Evolutionary conservation across 495 filamentous ascomycete species (phyloP).

Genomic region (Talaromyces ruber): DNA sequence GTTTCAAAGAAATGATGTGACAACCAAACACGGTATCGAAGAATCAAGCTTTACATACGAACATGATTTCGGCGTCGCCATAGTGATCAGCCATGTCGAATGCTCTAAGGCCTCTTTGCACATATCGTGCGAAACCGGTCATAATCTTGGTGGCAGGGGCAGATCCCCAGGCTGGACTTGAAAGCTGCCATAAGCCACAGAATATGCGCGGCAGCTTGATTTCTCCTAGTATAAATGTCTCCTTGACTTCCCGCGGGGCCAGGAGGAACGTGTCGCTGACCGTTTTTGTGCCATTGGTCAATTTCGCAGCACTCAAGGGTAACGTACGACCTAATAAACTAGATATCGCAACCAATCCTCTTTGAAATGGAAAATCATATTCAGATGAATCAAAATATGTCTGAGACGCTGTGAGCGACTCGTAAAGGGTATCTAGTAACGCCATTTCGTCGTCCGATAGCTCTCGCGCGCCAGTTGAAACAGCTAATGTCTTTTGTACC

Average conservation of each 20-base stretch:
- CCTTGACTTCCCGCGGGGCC: constrained; percentile 5
- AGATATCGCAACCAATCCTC: constrained; percentile 8
- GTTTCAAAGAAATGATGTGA: not conserved
- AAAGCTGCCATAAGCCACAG: constrained; percentile 36
- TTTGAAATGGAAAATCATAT: constrained; percentile 1
- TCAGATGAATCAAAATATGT: not conserved
- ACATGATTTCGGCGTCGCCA: constrained; percentile 27
- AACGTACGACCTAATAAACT: not conserved
- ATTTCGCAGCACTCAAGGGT: not conserved
- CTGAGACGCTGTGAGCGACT: not conserved
- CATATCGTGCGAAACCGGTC: constrained; percentile 17
- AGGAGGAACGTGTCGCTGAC: not conserved
- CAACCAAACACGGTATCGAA: not conserved
- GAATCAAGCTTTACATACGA: constrained; percentile 9
- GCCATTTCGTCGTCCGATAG: constrained; percentile 3
- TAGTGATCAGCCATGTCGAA: constrained; percentile 43
- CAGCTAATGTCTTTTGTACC: constrained; percentile 27
- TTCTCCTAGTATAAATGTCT: constrained; percentile 22
- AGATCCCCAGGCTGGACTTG: constrained; percentile 36
- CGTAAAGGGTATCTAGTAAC: not conserved
- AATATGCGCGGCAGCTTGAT: constrained; percentile 27
- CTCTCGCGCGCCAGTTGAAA: constrained; percentile 5
- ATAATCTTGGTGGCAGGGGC: constrained; percentile 18
- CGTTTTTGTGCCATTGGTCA: not conserved
- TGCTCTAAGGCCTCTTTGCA: constrained; percentile 15